Percentiles rank a stretch among this genome's conserved stretches.
phyloP scores from a whole-genome alignment of 2,329 filamentous ascomycete species.

The Fusarium temperatum region DNA sequence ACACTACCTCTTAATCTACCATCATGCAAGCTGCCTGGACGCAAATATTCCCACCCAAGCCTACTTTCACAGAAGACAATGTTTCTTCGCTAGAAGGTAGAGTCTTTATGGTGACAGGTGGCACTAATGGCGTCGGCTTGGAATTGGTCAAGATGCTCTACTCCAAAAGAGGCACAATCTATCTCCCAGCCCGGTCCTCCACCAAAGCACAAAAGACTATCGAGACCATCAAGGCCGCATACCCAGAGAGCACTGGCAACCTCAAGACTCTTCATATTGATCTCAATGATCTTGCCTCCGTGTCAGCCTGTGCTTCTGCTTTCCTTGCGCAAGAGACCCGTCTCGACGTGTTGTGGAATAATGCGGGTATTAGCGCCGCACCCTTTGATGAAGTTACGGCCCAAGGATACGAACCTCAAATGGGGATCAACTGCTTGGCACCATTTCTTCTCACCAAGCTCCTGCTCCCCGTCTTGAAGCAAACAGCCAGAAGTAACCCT shows the following conservation, averaged over 20 bases:
- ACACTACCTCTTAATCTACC: fast-evolving
- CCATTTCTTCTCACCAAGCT: constrained; percentile 47
- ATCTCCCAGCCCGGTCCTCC: constrained; percentile 36
- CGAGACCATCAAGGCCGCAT: constrained; percentile 15
- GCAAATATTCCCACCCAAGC: constrained; percentile 28
- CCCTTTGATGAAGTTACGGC: neutral
- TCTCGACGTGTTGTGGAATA: constrained; percentile 56
- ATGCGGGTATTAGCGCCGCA: constrained; percentile 39
- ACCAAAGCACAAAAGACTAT: constrained; percentile 40
- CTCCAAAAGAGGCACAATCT: constrained; percentile 60
- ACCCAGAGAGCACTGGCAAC: neutral
- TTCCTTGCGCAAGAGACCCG: constrained; percentile 50
- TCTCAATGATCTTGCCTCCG: constrained; percentile 52
- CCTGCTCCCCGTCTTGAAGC: constrained; percentile 44
- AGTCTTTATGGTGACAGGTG: constrained; percentile 61
- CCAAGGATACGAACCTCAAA: constrained; percentile 46
- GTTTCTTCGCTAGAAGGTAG: constrained; percentile 39
- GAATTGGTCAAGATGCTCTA: constrained; percentile 65
- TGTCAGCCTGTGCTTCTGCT: constrained; percentile 48
- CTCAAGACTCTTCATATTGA: constrained; percentile 49
- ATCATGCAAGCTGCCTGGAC: neutral
- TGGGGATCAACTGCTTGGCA: constrained; percentile 48
- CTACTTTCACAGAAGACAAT: constrained; percentile 41
- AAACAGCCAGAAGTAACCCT: constrained; percentile 11
- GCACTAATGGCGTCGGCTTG: constrained; percentile 55